Evolutionary conservation across 371 early-diverging fungal genomes (phyloP).

Genomic region (Mortierella sp.): DNA sequence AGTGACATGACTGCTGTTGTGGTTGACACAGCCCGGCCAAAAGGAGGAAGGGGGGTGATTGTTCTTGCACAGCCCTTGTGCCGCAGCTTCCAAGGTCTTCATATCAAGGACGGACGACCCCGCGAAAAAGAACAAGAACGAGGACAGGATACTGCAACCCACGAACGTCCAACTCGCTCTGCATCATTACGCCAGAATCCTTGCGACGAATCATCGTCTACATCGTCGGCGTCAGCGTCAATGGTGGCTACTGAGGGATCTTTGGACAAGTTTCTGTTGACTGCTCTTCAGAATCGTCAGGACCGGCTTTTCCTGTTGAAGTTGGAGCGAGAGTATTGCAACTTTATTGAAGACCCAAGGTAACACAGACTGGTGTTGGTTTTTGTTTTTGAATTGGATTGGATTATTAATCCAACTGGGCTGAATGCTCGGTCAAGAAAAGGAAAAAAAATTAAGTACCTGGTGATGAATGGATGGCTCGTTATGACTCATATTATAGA

Average conservation of each 20-base stretch:
- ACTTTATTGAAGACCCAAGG: constrained; percentile 68
- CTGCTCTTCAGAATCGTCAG: constrained; percentile 72
- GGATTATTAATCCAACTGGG: background rate
- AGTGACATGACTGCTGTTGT: background rate
- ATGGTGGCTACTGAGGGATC: background rate
- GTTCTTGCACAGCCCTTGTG: background rate
- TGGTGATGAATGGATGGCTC: background rate
- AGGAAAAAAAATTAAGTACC: background rate
- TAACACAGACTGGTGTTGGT: constrained; percentile 41
- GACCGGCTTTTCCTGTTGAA: constrained; percentile 79
- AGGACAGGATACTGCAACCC: background rate
- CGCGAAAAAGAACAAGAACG: background rate
- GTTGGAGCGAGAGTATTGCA: constrained; percentile 74
- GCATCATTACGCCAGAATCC: background rate
- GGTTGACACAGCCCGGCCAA: background rate
- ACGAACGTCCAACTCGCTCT: background rate
- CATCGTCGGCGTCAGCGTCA: background rate
- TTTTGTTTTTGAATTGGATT: background rate
- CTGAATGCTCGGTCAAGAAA: background rate
- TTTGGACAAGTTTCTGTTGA: constrained; percentile 72
- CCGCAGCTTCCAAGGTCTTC: background rate
- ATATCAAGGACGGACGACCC: background rate
- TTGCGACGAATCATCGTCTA: background rate
- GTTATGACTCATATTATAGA: constrained; percentile 2
- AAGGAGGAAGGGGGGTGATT: background rate